These are phyloP conservation scores for Eimeria necatrix DNA, from an alignment of 169 alveolate species.

Conservation along the genomic window DNA sequence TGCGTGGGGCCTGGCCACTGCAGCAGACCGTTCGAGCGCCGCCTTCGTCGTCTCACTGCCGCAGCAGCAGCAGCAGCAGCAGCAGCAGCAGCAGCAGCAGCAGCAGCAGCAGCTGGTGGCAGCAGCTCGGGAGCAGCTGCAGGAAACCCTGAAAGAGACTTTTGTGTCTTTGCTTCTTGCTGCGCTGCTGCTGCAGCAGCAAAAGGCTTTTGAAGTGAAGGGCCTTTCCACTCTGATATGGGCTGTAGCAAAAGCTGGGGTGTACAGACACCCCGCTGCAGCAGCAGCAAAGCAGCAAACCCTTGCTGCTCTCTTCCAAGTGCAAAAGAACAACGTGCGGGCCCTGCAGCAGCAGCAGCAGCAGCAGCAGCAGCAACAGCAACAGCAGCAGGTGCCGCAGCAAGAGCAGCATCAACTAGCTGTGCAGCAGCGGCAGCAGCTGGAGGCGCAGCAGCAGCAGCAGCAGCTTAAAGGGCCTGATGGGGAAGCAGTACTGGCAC, in stretches of 20 bases:
- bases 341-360: slow-evolving; percentile 46
- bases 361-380: slow-evolving; percentile 33
- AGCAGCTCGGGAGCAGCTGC: slow-evolving; percentile 15
- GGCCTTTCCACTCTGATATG: background rate
- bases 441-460: slow-evolving; percentile 28
- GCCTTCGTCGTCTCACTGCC: background rate
- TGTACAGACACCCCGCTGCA: slow-evolving; percentile 24
- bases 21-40: background rate
- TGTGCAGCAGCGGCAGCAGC: background rate
- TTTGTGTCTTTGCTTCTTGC: background rate
- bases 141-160: background rate
- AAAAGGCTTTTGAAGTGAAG: background rate
- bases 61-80: slow-evolving; percentile 27
- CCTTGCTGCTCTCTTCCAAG: background rate
- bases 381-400: slow-evolving; percentile 11
- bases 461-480: background rate
- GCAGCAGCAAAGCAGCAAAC: background rate
- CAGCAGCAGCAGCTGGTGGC: background rate
- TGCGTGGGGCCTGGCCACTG: slow-evolving; percentile 51
- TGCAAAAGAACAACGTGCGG: background rate
- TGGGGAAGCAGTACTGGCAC: background rate
- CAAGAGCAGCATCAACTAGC: background rate
- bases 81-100: slow-evolving; percentile 27
- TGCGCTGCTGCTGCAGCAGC: slow-evolving; percentile 14
- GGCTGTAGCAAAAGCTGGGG: slow-evolving; percentile 30